Conservation (phyloP, 1,284 basidiomycete genomes). For the Anthracocystis walkeri region DNA sequence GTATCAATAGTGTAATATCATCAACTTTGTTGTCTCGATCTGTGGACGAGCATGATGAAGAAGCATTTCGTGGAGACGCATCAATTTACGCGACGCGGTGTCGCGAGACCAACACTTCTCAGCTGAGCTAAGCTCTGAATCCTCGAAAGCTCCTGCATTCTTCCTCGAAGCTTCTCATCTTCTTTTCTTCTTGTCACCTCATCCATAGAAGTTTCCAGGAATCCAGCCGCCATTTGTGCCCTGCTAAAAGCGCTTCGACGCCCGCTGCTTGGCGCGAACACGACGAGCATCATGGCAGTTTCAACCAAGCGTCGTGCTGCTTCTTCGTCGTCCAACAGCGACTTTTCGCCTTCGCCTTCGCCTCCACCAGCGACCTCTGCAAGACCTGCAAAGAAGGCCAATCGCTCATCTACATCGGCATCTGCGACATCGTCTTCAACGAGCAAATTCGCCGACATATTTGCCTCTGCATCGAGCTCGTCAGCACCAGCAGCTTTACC, state of each 20-base stretch:
- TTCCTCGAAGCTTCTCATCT: background rate
- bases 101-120: constrained; percentile 21
- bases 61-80: background rate
- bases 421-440: constrained; percentile 2
- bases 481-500: constrained; percentile 17
- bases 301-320: constrained; percentile 24
- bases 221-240: background rate
- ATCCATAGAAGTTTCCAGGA: background rate
- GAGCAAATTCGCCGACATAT: constrained; percentile 11
- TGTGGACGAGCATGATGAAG: background rate
- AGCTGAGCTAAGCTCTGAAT: constrained; percentile 8
- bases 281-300: constrained; percentile 22
- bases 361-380: constrained; percentile 7
- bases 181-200: background rate
- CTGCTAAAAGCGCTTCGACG: background rate
- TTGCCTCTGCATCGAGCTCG: constrained; percentile 5
- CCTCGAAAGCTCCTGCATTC: background rate
- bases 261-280: constrained; percentile 5
- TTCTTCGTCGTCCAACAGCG: constrained; percentile 8
- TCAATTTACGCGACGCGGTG: constrained; percentile 20
- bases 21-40: background rate
- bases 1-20: constrained; percentile 6
- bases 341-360: constrained; percentile 27
- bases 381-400: constrained; percentile 20
- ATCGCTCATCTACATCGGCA: background rate